Evolutionary conservation across 352 stramenopile species (phyloP).

Genomic region (Pythium chondricola): DNA sequence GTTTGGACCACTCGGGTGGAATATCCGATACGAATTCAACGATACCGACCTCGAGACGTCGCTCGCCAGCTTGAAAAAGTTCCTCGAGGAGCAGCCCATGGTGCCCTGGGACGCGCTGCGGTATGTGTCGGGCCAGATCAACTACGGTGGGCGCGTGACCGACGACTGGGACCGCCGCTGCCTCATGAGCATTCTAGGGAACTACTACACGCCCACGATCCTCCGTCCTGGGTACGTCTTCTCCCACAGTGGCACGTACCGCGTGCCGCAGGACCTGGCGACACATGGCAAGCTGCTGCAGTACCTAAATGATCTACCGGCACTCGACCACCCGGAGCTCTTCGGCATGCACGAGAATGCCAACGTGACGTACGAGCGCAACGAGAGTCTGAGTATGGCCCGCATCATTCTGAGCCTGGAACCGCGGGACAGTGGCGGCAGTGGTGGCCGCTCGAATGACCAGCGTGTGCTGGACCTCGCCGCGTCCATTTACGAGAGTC

Average conservation of each 20-base stretch:
- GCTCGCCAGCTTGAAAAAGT: slow-evolving; percentile 85
- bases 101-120: slow-evolving; percentile 92
- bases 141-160: slow-evolving; percentile 94
- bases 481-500: slow-evolving; percentile 51
- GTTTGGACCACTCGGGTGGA: slow-evolving; percentile 93
- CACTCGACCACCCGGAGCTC: slow-evolving; percentile 88
- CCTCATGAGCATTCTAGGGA: slow-evolving; percentile 90
- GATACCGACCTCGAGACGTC: slow-evolving; percentile 94
- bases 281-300: slow-evolving; percentile 44
- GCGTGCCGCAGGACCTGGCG: slow-evolving; percentile 50
- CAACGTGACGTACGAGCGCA: slow-evolving; percentile 91
- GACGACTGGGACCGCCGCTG: slow-evolving; percentile 94
- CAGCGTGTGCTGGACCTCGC: slow-evolving; percentile 79
- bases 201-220: slow-evolving; percentile 87
- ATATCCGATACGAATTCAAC: slow-evolving; percentile 96
- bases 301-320: slow-evolving; percentile 83
- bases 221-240: slow-evolving; percentile 80
- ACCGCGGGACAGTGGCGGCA: slow-evolving; percentile 62
- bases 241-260: slow-evolving; percentile 84
- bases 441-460: slow-evolving; percentile 74
- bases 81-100: slow-evolving; percentile 86
- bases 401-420: slow-evolving; percentile 87
- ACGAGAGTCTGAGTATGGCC: slow-evolving; percentile 87
- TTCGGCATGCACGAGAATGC: slow-evolving; percentile 97
- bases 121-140: slow-evolving; percentile 94